Base-by-base conservation (phyloP, 2,329 filamentous ascomycete genomes). In the Fusarium succisae region DNA sequence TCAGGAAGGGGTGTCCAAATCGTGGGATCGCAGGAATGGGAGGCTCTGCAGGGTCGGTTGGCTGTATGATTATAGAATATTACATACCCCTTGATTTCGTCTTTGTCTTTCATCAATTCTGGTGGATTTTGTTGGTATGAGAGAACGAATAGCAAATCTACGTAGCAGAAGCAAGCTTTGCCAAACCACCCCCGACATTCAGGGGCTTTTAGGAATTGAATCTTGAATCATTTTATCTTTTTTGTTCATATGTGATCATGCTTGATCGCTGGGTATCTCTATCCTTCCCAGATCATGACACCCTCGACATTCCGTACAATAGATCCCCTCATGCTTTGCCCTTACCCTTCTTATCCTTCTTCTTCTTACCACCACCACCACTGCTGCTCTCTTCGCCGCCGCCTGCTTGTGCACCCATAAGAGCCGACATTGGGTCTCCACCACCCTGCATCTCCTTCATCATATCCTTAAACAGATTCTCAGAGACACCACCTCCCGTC, bases 381-480 rank as follows among this genome's bases (percentile, higher is more conserved):
- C 76, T 75, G 28, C 78, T 79, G 26, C 77, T 79, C 6, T 76
- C 79, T 9, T 75, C 77, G 10, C 74, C 79, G 5, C 79, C 82
- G 10, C 75, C 82, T 4, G 68, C 80, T 53, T 79, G 81, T 37
- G 78, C 82, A 13, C 81, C 83, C 83, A 85, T 84, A 63, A 84
- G 70, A 43, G 83, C 84, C 13, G 81, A 79, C 85, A 86, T 86
- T 13, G 82, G 83, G 45, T 87, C 86, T 1, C 84, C 86, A 5
- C 83, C 84, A 7, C 82, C 82, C 79, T 87, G 86, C 94, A 98
- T 97, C 85, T 97, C 94, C 79, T 91, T 92, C 95, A 98, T 98
- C 88, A 98, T 97, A 77, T 98, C 95, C 86, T 96, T 94, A 79
- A 98, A 91, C 70, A 98, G 90, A 80, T 98, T 97, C 82, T 99